Evolutionary conservation across 352 stramenopile species (phyloP).

Genomic region (Aphanomyces cochlioides): DNA sequence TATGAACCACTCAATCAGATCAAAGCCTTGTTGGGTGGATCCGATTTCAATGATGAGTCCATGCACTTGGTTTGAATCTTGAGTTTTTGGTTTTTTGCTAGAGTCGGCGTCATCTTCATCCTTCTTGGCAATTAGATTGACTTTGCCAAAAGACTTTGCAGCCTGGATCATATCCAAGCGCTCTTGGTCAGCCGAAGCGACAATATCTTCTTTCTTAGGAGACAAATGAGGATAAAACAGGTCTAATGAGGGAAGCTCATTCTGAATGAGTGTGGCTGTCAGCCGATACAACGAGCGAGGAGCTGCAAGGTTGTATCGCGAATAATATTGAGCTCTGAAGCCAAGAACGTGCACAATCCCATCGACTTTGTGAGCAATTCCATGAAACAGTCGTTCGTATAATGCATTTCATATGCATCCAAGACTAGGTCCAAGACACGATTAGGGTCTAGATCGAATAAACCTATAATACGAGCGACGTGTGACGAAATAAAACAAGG

Average conservation of each 20-base stretch:
- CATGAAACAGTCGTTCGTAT: conserved; percentile 70
- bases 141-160: conserved; percentile 65
- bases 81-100: not conserved
- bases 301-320: conserved; percentile 49
- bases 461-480: conserved; percentile 40
- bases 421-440: conserved; percentile 91
- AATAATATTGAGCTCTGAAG: conserved; percentile 93
- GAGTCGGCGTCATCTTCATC: conserved; percentile 32
- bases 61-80: conserved; percentile 70
- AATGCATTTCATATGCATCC: conserved; percentile 89
- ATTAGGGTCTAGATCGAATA: conserved; percentile 96
- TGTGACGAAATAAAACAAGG: conserved; percentile 22
- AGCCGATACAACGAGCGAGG: conserved; percentile 76
- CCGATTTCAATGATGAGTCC: conserved; percentile 80
- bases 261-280: conserved; percentile 77
- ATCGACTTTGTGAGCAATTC: conserved; percentile 64
- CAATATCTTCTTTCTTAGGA: conserved; percentile 58
- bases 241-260: conserved; percentile 73
- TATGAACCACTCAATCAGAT: conserved; percentile 80
- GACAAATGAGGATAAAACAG: conserved; percentile 72
- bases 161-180: conserved; percentile 52
- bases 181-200: conserved; percentile 41
- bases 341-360: conserved; percentile 87
- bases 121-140: conserved; percentile 58
- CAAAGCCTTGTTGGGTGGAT: conserved; percentile 54